A percentile compares a stretch with the other conserved stretches of the same genome.
Evolutionary conservation across 352 stramenopile species (phyloP).

Genomic region (Chloridella minuta): DNA sequence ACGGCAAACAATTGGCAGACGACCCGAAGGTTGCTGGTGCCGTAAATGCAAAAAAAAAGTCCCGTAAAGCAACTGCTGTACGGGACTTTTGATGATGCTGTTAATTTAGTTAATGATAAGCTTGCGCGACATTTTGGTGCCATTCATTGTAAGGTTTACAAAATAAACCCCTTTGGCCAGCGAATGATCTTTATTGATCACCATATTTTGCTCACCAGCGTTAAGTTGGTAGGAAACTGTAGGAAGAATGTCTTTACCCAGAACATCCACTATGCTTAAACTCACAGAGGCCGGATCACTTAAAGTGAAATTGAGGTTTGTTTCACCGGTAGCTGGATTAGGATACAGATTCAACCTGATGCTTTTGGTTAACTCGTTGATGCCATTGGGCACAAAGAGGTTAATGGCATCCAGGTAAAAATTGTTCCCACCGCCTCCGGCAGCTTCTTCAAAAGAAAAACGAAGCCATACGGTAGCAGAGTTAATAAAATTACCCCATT

Average conservation of each 20-base stretch:
- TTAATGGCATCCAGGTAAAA: not conserved
- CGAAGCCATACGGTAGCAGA: not conserved
- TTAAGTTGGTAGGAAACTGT: not conserved
- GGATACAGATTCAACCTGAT: not conserved
- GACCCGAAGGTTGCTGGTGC: not conserved
- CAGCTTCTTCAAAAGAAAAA: not conserved
- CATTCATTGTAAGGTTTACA: not conserved
- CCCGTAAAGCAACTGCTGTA: not conserved
- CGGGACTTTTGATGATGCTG: not conserved
- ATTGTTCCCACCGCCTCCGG: not conserved
- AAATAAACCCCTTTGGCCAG: not conserved
- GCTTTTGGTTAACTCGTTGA: not conserved
- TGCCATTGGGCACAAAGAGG: not conserved
- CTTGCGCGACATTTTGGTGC: not conserved
- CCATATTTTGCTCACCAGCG: not conserved
- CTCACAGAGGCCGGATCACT: not conserved
- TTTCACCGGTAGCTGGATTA: not conserved
- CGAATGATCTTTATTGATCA: not conserved
- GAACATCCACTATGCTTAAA: not conserved
- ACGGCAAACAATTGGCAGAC: no score
- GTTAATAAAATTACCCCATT: not conserved
- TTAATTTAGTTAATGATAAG: not conserved
- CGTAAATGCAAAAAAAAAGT: not conserved
- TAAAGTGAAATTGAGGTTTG: not conserved
- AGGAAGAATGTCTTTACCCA: not conserved